Evolutionary conservation across 345 rosid species (phyloP).

Genomic region (Eucalyptus virginea): DNA sequence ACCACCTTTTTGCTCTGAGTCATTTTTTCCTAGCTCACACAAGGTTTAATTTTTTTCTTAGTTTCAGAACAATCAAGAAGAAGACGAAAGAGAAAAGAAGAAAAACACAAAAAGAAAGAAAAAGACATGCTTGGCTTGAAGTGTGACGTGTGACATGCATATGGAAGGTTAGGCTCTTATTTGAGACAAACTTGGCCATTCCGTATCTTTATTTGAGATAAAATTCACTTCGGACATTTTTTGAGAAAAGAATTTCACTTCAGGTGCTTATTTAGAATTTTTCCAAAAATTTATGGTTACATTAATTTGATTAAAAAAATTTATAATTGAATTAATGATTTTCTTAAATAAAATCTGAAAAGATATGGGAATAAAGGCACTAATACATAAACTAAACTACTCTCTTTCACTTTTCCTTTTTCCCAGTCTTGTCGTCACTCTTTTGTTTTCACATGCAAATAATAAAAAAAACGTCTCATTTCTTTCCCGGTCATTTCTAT

Average conservation of each 20-base stretch:
- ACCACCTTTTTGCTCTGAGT: neutral
- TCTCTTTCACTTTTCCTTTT: neutral
- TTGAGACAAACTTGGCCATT: fast-evolving
- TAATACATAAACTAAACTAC: neutral
- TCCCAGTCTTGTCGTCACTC: neutral
- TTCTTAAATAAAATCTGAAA: neutral
- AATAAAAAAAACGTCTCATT: neutral
- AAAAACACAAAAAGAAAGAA: no score
- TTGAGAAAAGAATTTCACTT: fast-evolving
- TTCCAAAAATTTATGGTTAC: fast-evolving
- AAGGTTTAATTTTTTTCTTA: neutral
- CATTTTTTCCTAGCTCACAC: neutral
- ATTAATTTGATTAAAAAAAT: no score
- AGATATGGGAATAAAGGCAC: neutral
- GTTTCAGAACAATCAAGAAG: neutral
- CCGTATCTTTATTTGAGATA: fast-evolving
- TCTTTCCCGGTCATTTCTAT: neutral
- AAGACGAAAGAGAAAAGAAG: neutral
- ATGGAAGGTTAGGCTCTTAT: fast-evolving
- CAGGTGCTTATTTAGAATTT: fast-evolving
- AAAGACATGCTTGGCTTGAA: neutral
- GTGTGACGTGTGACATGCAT: neutral
- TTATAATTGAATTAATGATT: no score
- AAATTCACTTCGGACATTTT: fast-evolving
- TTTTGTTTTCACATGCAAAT: neutral